A percentile compares a stretch with the other conserved stretches of the same genome.
Conservation (phyloP, 169 alveolate genomes). For the Besnoitia besnoiti region DNA sequence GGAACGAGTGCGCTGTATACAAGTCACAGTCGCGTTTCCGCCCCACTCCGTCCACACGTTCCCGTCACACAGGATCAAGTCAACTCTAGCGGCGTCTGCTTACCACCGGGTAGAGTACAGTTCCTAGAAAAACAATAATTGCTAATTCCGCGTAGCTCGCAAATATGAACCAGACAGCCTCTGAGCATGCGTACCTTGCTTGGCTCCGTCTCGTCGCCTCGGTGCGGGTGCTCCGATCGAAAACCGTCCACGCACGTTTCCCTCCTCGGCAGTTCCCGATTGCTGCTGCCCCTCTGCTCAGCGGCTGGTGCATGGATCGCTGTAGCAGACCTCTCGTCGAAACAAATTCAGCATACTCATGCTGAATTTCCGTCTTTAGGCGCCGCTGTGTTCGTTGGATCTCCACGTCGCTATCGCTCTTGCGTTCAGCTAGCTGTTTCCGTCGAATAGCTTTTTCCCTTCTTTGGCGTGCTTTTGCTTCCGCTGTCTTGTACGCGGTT, state of each 20-base stretch:
- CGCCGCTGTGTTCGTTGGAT: neutral
- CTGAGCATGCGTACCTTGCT: neutral
- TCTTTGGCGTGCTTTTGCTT: neutral
- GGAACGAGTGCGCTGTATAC: no score
- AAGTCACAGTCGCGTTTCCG: no score
- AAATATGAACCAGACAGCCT: no score
- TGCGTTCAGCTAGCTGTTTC: neutral
- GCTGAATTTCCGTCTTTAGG: neutral
- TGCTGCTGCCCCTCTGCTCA: neutral
- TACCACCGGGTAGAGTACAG: no score
- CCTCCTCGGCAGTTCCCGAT: conserved; percentile 34
- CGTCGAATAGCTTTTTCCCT: neutral
- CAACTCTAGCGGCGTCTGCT: no score
- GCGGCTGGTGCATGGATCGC: neutral
- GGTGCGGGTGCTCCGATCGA: neutral
- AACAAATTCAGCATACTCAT: neutral
- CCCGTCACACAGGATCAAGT: no score
- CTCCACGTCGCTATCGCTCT: neutral
- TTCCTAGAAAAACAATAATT: no score
- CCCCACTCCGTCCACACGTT: no score
- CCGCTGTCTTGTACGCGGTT: neutral
- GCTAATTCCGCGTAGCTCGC: no score
- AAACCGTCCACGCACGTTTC: neutral
- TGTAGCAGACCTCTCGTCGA: neutral
- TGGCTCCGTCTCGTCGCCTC: neutral